Base-by-base conservation (phyloP, 2,329 filamentous ascomycete species). In the Aspergillus floridensis region DNA sequence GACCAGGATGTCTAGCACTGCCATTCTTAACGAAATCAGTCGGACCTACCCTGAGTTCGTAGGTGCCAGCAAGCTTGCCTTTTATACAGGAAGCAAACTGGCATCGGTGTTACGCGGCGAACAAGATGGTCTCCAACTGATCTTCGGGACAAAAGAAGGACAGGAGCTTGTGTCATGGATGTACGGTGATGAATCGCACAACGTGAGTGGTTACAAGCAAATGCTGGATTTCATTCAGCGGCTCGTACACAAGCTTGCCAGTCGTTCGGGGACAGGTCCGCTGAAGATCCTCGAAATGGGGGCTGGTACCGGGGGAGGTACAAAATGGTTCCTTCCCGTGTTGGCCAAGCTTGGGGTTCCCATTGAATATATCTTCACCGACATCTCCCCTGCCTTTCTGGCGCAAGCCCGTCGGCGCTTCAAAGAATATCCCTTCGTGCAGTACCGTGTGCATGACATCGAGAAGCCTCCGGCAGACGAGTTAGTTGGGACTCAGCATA, bases 211-310 rank as follows among this genome's bases (percentile, higher is more conserved):
- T 21, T 72, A 72, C 53, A 64, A 66, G 22, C 72, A 75, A 29
- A 74, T 78, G 67, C 66, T 65, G 19, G 70, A 74, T 44, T 72
- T 77, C 56, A 57, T 77, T 21, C 50, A 55, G 3, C 60, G 64
- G 1, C 35, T 72, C 0, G 56, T 64, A 5, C 21, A 47, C 2
- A 60, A 58, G 31, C n/a, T 65, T 2, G 22, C 21, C 6, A 71
- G 69, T 0, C 38, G 38, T 44, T 16, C 38, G 16, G 68, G 70
- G 63, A n/a, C 32, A 10, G 49, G 56, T 1, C 50, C 66, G 3
- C 61, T 79, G n/a, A 65, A 69, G 2, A 76, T 81, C 41, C 69
- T 82, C 0, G 76, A 79, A 49, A 66, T 77, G 51, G 76, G 76
- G 1, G 76, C 70, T 5, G 76, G 74, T 1, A 77, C 73, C 1